Evolutionary conservation across 2,329 filamentous ascomycete genomes (phyloP), one percentile per base, ranked within the genome.

Genomic region (Ophiostoma piceae): DNA sequence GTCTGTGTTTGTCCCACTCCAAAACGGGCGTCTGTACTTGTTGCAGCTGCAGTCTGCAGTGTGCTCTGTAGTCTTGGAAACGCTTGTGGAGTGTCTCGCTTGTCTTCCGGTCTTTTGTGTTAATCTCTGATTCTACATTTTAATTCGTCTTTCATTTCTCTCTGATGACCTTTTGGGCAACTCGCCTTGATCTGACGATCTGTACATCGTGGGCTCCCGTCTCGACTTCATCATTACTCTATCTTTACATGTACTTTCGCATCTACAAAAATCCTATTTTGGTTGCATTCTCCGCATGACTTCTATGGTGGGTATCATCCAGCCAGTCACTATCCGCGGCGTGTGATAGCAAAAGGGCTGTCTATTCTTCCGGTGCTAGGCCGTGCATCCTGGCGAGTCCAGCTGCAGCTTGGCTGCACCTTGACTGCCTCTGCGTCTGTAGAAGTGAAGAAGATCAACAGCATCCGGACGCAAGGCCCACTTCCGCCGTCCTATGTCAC

Each of bases 251-350:
- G 1, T n/a, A 11, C 14, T 60, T 43, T 32, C 29, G 12, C 66
- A 19, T 54, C 57, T 57, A 64, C 35, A 35, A 5, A 26, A 35
- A 26, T 66, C 41, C 64, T 19, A 19, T 39, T 47, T 41, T 19
- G 41, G 41, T 65, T 65, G 29, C 60, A 65, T 65, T 65, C 35
- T 65, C 60, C 60, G 60, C 60, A 39, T 37, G 57, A 62, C n/a
- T 57, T 26, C n/a, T 54, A 19, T 26, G 51, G 51, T 62, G 57
- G 22, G 26, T 16, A 62, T 4, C 57, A 29, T 62, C 11, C 26
- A 32, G 57, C 26, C 57, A 62, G 57, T 32, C 57, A 62, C 22
- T 26, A 32, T 7, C 26, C 57, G 16, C n/a, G 26, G 32, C 26
- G 26, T 62, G 57, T 62, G 57, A 62, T 32, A 32, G 26, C 26